Base-by-base conservation (phyloP, 2,329 filamentous ascomycete genomes). In the Botrytis aclada region DNA sequence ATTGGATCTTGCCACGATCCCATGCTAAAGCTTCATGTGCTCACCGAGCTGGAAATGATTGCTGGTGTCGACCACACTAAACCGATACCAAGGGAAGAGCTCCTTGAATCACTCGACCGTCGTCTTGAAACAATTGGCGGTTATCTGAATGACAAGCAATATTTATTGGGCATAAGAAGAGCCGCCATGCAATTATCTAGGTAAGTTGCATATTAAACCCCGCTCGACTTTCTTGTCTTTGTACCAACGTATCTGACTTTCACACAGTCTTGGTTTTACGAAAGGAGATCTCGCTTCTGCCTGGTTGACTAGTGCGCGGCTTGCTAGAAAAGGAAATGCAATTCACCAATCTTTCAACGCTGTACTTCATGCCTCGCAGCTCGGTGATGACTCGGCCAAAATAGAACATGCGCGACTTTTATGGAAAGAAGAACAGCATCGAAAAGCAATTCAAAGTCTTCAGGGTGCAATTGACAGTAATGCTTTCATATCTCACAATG, bases 401-500 rank as follows among this genome's bases (percentile, higher is more conserved):
- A 96, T 99, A 74, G 97, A 99, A 81, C 95, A 99, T 81, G 94
- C 96, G 2, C 91, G 95, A 74, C 86, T 99, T 43, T 84, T 98
- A 12, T 99, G 96, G 94, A 94, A 93, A 77, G 94, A 98, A 81
- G 93, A 94, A 0, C 92, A 98, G 79, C 94, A 95, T 80, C 89
- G 96, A 74, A 97, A 98, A 82, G 97, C 96, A 1, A 99, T 99
- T 74, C 94, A 97, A 77, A 93, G 92, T 64, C 86, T 99, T 4
- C 91, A 97, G 79, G 90, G 93, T 62, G 95, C 95, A 34, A 97
- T 99, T 76, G 88, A 90, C 64, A 90, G 89, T 47, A 92, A 94
- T 77, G 89, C 91, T n/a, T 94, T 97, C 80, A 88, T 89, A 75
- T 79, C 79, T 7, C 77, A 81, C 62, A 80, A 81, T 70, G 76